Conservation (phyloP, 495 filamentous ascomycete species). For the Podospora appendiculata region DNA sequence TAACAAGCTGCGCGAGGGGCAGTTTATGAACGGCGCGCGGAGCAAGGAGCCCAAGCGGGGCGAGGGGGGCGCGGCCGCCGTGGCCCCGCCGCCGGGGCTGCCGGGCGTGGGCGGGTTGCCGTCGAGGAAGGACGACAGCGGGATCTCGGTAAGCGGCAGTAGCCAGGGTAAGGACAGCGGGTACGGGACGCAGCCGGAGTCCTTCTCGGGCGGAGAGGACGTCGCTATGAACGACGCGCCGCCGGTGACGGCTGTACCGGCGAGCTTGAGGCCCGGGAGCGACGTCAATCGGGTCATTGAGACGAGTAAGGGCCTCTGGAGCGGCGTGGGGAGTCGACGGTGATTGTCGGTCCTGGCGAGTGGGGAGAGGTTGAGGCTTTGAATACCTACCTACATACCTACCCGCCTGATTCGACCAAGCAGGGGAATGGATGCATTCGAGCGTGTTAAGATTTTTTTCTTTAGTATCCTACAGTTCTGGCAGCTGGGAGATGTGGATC, state of each 20-base stretch:
- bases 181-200: slow-evolving; percentile 28
- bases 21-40: slow-evolving; percentile 60
- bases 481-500: too few species aligned
- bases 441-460: not conserved
- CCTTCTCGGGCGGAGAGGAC: slow-evolving; percentile 26
- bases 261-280: slow-evolving; percentile 22
- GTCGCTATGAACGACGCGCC: slow-evolving; percentile 31
- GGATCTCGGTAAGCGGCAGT: slow-evolving; percentile 14
- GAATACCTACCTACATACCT: too few species aligned
- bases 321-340: slow-evolving; percentile 13
- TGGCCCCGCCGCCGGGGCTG: not conserved
- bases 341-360: slow-evolving; percentile 1
- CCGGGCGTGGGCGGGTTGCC: slow-evolving; percentile 4
- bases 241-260: slow-evolving; percentile 20
- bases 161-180: slow-evolving; percentile 31
- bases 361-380: not conserved
- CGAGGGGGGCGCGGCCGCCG: not conserved
- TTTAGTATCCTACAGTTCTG: not conserved
- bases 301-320: slow-evolving; percentile 27
- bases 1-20: slow-evolving; percentile 87
- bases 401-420: too few species aligned
- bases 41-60: slow-evolving; percentile 28
- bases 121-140: slow-evolving; percentile 23
- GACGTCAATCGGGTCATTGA: slow-evolving; percentile 23
- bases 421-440: too few species aligned